Evolutionary conservation across 768 basidiomycete species (phyloP).

Genomic region (Boletus subcaerulescens): DNA sequence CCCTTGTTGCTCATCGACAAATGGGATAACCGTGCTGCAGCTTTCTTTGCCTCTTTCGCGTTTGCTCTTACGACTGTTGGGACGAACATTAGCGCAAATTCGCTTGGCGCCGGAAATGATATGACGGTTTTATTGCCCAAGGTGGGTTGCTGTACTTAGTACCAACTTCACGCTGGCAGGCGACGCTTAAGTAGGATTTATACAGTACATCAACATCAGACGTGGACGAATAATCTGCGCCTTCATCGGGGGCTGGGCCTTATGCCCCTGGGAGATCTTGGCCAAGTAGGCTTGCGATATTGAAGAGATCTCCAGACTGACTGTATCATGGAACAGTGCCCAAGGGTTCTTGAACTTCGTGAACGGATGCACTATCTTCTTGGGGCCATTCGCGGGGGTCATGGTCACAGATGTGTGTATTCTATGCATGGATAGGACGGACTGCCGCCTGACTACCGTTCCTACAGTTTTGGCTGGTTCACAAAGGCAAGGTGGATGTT

Average conservation of each 20-base stretch:
- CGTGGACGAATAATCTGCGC: slow-evolving; percentile 80
- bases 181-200: not conserved
- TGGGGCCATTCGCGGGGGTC: slow-evolving; percentile 82
- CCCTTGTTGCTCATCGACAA: slow-evolving; percentile 70
- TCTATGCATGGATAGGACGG: not conserved
- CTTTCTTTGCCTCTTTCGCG: slow-evolving; percentile 78
- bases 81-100: slow-evolving; percentile 59
- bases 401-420: slow-evolving; percentile 54
- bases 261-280: slow-evolving; percentile 88
- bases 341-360: slow-evolving; percentile 73
- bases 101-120: slow-evolving; percentile 76
- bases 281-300: slow-evolving; percentile 29
- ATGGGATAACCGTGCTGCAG: slow-evolving; percentile 84
- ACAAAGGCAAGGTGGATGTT: slow-evolving; percentile 69
- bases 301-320: not conserved
- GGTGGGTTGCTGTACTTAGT: slow-evolving; percentile 37
- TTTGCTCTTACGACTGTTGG: slow-evolving; percentile 44
- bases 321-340: slow-evolving; percentile 33
- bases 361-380: slow-evolving; percentile 81
- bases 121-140: slow-evolving; percentile 73
- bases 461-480: slow-evolving; percentile 73
- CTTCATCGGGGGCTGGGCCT: slow-evolving; percentile 76
- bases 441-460: not conserved
- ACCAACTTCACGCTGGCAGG: not conserved
- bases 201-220: slow-evolving; percentile 60